Percentiles rank a stretch among this genome's conserved stretches.
Conservation (phyloP, 1,139 yeast species). For the Diutina ranongensis region DNA sequence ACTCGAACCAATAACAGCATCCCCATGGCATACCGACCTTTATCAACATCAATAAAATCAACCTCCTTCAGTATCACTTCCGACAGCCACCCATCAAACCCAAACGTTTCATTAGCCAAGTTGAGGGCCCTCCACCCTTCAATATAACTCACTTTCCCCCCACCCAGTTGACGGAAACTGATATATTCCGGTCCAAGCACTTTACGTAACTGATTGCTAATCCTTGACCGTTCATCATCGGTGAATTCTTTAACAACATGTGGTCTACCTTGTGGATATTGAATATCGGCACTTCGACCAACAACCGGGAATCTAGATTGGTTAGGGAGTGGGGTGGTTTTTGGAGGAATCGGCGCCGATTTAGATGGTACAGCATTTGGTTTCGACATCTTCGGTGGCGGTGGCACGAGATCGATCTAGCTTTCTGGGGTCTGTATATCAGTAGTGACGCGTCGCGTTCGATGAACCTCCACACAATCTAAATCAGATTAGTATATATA, state of each 20-base stretch:
- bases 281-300: neutral
- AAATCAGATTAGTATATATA: too few species aligned
- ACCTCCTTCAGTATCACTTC: slow-evolving; percentile 54
- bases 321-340: neutral
- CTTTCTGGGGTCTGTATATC: too few species aligned
- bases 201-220: slow-evolving; percentile 38
- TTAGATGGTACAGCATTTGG: too few species aligned
- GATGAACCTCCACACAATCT: too few species aligned
- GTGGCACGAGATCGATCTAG: too few species aligned
- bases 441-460: too few species aligned
- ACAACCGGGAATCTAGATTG: neutral
- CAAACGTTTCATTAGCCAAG: slow-evolving; percentile 70
- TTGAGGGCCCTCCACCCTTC: slow-evolving; percentile 79
- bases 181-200: slow-evolving; percentile 87
- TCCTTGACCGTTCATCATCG: slow-evolving; percentile 25
- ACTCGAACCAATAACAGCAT: slow-evolving; percentile 63
- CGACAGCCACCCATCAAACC: slow-evolving; percentile 73
- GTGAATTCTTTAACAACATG: neutral
- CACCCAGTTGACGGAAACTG: slow-evolving; percentile 71
- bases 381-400: too few species aligned
- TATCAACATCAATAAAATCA: slow-evolving; percentile 59
- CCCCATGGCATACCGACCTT: slow-evolving; percentile 48
- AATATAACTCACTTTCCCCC: slow-evolving; percentile 58
- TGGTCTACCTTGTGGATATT: neutral
- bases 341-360: neutral